Conservation (phyloP, 2,329 filamentous ascomycete species). For the Bipolaris sorokiniana region DNA sequence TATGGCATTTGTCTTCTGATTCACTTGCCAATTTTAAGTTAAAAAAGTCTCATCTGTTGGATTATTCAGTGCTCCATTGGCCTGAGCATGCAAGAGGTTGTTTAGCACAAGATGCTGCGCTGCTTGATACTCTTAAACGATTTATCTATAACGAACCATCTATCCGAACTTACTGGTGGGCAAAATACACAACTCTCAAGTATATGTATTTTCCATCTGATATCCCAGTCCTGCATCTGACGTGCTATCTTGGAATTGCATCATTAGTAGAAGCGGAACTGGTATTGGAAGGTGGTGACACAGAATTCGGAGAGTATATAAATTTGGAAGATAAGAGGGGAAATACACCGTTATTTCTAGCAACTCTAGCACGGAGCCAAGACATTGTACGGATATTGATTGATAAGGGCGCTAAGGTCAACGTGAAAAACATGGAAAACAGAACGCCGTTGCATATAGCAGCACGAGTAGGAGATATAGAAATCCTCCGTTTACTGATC, state of each 20-base stretch:
- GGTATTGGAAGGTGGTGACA: not conserved
- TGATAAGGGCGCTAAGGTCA: not conserved
- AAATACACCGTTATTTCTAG: not conserved
- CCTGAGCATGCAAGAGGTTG: slow-evolving; percentile 8
- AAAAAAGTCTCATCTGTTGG: not conserved
- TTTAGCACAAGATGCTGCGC: not conserved
- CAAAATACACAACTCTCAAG: not conserved
- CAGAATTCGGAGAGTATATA: not conserved
- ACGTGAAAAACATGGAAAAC: not conserved
- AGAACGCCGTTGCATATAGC: not conserved
- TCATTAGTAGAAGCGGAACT: not conserved
- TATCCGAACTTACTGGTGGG: not conserved
- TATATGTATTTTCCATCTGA: fast-evolving
- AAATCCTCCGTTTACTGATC: not conserved
- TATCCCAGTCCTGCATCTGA: not conserved
- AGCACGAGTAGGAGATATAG: not conserved
- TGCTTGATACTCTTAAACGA: not conserved
- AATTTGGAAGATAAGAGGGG: not conserved
- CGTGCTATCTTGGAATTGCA: not conserved
- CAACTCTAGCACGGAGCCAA: not conserved
- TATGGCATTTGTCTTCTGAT: not conserved
- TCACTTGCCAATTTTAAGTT: no score
- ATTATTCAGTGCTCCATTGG: not conserved
- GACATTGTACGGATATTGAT: not conserved
- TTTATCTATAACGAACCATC: not conserved